Conservation (phyloP, 306 rosid genomes). For the Cicer arietinum region DNA sequence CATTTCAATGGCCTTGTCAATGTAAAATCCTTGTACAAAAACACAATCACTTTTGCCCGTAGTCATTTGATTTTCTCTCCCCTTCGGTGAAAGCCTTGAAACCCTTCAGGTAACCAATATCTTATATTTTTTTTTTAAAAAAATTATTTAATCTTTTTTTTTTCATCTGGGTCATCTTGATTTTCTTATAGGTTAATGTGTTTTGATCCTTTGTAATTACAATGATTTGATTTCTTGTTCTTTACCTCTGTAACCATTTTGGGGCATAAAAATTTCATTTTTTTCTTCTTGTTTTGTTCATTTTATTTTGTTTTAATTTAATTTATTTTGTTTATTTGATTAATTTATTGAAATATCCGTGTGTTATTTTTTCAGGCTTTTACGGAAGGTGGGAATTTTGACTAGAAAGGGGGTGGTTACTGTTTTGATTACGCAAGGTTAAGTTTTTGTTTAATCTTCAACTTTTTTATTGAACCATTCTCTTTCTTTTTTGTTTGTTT, state of each 20-base stretch:
- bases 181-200: neutral
- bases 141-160: neutral
- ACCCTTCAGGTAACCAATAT: constrained; percentile 43
- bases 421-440: constrained; percentile 45
- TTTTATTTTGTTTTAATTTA: constrained; percentile 4
- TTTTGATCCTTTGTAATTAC: constrained; percentile 40
- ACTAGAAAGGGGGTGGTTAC: constrained; percentile 48
- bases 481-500: constrained; percentile 45
- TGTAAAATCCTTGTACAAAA: constrained; percentile 13
- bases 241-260: constrained; percentile 14
- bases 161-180: neutral
- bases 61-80: constrained; percentile 35
- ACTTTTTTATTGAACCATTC: constrained; percentile 41
- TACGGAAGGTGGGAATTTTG: constrained; percentile 73
- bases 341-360: constrained; percentile 47
- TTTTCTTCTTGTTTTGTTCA: neutral
- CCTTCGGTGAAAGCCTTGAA: constrained; percentile 47
- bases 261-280: constrained; percentile 39
- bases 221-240: constrained; percentile 14
- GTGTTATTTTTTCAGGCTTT: constrained; percentile 72
- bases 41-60: constrained; percentile 28
- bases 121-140: neutral
- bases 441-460: constrained; percentile 43
- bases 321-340: constrained; percentile 16
- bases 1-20: constrained; percentile 17